Conservation (phyloP, 2,329 filamentous ascomycete species). For the Xylariaceae sp. region DNA sequence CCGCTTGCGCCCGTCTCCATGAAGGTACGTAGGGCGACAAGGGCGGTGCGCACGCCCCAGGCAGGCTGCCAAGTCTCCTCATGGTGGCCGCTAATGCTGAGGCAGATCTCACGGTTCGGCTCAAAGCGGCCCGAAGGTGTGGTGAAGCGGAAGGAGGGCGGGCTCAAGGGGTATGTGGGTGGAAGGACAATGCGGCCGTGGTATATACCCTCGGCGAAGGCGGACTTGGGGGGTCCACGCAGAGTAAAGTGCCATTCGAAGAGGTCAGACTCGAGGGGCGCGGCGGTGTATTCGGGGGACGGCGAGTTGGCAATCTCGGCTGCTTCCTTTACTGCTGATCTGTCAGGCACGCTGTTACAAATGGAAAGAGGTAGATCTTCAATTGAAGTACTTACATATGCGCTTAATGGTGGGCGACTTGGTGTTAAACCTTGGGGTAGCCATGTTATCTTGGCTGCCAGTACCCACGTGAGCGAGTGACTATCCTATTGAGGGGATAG, state of each 20-base stretch:
- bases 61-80: constrained; percentile 99
- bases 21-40: constrained; percentile 76
- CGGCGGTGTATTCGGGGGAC: constrained; percentile 79
- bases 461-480: not conserved
- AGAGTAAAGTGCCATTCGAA: constrained; percentile 99
- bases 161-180: constrained; percentile 82
- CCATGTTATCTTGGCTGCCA: constrained; percentile 28
- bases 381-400: constrained; percentile 55
- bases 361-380: not conserved
- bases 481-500: not conserved
- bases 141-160: constrained; percentile 91
- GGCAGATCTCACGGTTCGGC: constrained; percentile 92
- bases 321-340: constrained; percentile 73
- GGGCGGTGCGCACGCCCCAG: constrained; percentile 89
- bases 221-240: constrained; percentile 77
- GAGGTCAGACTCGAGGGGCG: constrained; percentile 81
- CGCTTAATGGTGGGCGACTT: constrained; percentile 82
- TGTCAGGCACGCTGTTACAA: not conserved
- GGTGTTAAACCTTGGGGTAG: constrained; percentile 55
- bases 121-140: constrained; percentile 93
- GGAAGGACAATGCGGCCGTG: constrained; percentile 94
- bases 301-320: constrained; percentile 76
- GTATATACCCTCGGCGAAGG: constrained; percentile 80
- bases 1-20: constrained; percentile 89
- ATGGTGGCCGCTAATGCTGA: constrained; percentile 90